Percentiles rank a stretch among this genome's conserved stretches.
Conservation (phyloP, 2,329 filamentous ascomycete species). For the Hypoxylon sp. region DNA sequence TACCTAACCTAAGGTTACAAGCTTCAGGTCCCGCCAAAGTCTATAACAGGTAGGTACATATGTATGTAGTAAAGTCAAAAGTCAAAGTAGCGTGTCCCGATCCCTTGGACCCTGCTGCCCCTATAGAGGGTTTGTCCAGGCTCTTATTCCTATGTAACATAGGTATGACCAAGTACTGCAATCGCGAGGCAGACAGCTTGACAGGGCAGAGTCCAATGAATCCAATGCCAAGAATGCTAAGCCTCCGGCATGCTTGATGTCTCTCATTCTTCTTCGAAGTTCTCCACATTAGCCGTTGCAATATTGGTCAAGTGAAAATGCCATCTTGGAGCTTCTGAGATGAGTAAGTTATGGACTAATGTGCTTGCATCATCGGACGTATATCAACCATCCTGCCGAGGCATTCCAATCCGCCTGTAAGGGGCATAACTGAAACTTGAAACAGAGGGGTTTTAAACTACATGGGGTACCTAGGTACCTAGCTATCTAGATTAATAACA, state of each 20-base stretch:
- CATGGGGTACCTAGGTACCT: not conserved
- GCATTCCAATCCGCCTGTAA: not conserved
- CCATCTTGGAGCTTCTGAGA: not conserved
- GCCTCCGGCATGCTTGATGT: constrained; percentile 28
- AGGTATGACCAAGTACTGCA: too few relatives aligned
- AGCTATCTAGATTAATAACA: not conserved
- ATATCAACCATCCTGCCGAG: not conserved
- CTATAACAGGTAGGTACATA: too few relatives aligned
- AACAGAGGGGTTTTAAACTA: constrained; percentile 26
- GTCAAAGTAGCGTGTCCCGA: constrained; percentile 5
- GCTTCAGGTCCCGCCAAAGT: not conserved
- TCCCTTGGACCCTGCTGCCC: constrained; percentile 7
- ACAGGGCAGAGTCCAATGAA: constrained; percentile 11
- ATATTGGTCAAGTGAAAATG: not conserved
- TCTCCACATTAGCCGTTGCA: constrained; percentile 5
- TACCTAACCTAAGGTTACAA: not conserved
- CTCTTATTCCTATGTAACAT: not conserved
- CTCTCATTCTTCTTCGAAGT: not conserved
- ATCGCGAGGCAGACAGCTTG: constrained; percentile 29
- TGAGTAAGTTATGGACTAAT: not conserved
- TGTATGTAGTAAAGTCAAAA: not conserved
- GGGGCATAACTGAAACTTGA: constrained; percentile 18
- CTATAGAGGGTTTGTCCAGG: not conserved
- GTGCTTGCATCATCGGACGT: constrained; percentile 1
- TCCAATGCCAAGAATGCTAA: constrained; percentile 34